A percentile compares a stretch with the other conserved stretches of the same genome.
Evolutionary conservation across 2,329 filamentous ascomycete genomes (phyloP).

Genomic region (Sclerotinia subarctica): DNA sequence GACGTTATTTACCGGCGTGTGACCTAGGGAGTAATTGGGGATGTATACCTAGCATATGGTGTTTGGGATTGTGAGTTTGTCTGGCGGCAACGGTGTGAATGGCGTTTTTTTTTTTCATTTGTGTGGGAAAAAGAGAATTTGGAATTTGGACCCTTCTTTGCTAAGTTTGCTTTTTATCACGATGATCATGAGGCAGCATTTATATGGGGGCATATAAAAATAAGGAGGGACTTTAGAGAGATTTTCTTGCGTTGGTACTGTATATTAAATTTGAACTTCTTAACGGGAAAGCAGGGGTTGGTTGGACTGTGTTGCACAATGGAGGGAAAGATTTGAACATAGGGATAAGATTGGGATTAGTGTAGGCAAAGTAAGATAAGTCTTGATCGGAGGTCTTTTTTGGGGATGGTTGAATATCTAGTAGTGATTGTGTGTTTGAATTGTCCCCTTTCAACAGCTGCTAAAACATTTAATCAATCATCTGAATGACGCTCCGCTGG

Average conservation of each 20-base stretch:
- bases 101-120: conserved; percentile 1
- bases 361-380: background rate
- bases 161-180: conserved; percentile 17
- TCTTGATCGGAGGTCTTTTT: background rate
- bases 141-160: conserved; percentile 2
- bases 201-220: conserved; percentile 17
- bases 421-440: background rate
- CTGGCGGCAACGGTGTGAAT: background rate
- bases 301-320: background rate
- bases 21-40: conserved; percentile 12
- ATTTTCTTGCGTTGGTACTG: conserved; percentile 17
- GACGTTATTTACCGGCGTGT: background rate
- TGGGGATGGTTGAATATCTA: background rate
- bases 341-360: background rate
- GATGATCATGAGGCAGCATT: conserved; percentile 20
- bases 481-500: background rate
- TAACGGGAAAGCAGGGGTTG: background rate
- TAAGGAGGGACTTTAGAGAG: conserved; percentile 17
- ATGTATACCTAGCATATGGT: conserved; percentile 13
- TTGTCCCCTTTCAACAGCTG: no score
- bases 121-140: conserved; percentile 18
- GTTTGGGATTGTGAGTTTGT: conserved; percentile 7
- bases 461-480: background rate
- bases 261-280: conserved; percentile 17
- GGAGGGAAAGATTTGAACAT: background rate